Conservation (phyloP, 768 basidiomycete genomes). For the Mycena crocata region DNA sequence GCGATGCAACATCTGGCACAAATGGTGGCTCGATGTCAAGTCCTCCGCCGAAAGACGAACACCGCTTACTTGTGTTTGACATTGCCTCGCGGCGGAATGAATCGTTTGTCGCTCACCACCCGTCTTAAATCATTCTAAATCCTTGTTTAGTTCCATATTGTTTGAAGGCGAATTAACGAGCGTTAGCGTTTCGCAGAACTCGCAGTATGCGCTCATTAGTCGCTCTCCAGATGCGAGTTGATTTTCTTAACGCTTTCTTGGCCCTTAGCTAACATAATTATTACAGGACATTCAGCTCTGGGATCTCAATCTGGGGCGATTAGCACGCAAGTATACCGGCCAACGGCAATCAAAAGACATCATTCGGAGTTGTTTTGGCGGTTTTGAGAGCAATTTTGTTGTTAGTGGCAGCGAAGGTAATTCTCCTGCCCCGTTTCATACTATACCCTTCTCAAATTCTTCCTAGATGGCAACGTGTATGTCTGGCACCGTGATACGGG, state of each 20-base stretch:
- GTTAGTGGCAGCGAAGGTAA: conserved; percentile 96
- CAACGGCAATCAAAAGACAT: conserved; percentile 88
- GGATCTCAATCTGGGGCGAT: conserved; percentile 76
- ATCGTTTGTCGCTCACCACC: conserved; percentile 60
- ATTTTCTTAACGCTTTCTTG: conserved; percentile 23
- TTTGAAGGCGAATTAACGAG: conserved; percentile 88
- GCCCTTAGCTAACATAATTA: conserved; percentile 32
- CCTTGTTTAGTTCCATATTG: conserved; percentile 64
- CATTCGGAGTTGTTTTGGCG: conserved; percentile 95
- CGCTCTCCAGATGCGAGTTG: conserved; percentile 84
- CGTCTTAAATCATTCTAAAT: conserved; percentile 12
- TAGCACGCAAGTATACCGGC: conserved; percentile 86
- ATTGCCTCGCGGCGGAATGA: conserved; percentile 74
- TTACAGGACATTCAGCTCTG: conserved; percentile 89
- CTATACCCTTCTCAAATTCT: conserved; percentile 22
- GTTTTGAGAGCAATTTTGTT: conserved; percentile 87
- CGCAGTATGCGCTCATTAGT: conserved; percentile 87
- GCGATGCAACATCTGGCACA: conserved; percentile 45
- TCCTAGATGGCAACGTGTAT: conserved; percentile 90
- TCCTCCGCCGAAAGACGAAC: conserved; percentile 54
- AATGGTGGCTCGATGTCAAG: conserved; percentile 44
- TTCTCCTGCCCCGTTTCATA: conserved; percentile 16
- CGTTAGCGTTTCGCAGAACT: conserved; percentile 88
- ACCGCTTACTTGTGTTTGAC: conserved; percentile 84
- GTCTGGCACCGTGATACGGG: conserved; percentile 94